Conservation (phyloP, 2,329 filamentous ascomycete genomes). For the Hortaea sp. region DNA sequence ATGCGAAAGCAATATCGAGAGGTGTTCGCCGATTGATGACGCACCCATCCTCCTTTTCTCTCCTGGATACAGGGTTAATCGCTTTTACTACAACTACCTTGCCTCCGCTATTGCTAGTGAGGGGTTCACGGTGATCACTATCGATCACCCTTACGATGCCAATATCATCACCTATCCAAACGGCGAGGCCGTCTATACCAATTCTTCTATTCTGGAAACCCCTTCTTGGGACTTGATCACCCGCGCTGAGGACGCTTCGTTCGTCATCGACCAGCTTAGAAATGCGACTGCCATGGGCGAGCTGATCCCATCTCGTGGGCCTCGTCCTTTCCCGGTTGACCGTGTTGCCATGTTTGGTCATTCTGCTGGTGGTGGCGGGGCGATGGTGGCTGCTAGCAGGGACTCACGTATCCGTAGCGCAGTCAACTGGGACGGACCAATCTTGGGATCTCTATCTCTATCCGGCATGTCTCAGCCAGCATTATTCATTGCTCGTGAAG, state of each 20-base stretch:
- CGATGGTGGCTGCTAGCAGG: no score
- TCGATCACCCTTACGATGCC: conserved; percentile 43
- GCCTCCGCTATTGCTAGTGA: conserved; percentile 38
- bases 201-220: conserved; percentile 3
- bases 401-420: no score
- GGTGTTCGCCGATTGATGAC: no score
- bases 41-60: conserved; percentile 31
- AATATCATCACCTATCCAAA: conserved; percentile 39
- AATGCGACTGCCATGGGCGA: conserved; percentile 4
- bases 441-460: no score
- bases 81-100: conserved; percentile 35
- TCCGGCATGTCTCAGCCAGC: no score
- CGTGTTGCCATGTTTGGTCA: no score
- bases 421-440: no score
- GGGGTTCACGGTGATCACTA: conserved; percentile 37
- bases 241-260: conserved; percentile 26
- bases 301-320: conserved; percentile 1
- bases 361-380: no score
- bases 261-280: conserved; percentile 28
- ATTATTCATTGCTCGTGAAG: no score
- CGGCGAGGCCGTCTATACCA: conserved; percentile 24
- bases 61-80: conserved; percentile 35
- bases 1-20: no score
- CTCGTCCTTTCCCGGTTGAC: neutral
- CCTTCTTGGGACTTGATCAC: conserved; percentile 4